These are phyloP conservation scores for Byssochlamys sp. DNA, from an alignment of 2,329 filamentous ascomycete genomes.

Conservation along the genomic window DNA sequence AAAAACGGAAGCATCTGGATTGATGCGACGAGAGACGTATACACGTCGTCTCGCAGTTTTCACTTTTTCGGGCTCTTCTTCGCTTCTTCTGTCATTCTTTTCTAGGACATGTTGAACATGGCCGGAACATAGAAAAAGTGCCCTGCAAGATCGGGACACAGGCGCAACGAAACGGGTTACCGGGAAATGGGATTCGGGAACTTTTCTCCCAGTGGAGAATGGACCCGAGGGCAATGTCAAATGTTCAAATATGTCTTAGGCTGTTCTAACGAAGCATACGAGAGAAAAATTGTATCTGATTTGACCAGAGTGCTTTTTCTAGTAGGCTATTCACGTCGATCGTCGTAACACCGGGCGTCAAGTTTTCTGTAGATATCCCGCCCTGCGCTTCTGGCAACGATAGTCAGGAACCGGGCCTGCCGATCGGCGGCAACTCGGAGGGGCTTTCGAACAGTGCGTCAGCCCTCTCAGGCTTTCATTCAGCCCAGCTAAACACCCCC, in stretches of 20 bases:
- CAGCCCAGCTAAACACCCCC: not conserved
- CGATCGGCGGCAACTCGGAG: not conserved
- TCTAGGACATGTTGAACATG: slow-evolving; percentile 1
- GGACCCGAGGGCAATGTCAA: not conserved
- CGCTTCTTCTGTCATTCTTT: not conserved
- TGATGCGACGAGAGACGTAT: not conserved
- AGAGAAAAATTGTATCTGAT: not conserved
- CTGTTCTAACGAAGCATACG: not conserved
- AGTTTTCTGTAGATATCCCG: not conserved
- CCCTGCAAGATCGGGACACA: slow-evolving; percentile 14
- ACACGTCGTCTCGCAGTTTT: not conserved
- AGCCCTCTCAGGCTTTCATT: not conserved
- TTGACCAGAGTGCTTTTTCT: no score
- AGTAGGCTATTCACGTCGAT: no score
- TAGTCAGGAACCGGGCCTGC: not conserved
- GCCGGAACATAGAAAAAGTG: slow-evolving; percentile 3
- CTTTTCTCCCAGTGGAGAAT: not conserved
- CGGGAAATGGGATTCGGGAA: not conserved
- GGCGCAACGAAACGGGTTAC: not conserved
- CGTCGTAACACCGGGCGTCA: not conserved
- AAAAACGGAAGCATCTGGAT: not conserved
- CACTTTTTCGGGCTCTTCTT: not conserved
- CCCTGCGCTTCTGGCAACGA: not conserved
- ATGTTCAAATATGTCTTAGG: not conserved
- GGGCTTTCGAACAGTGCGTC: not conserved